Conservation (phyloP, 768 basidiomycete species). For the Gloeopeniophorella convolvens region DNA sequence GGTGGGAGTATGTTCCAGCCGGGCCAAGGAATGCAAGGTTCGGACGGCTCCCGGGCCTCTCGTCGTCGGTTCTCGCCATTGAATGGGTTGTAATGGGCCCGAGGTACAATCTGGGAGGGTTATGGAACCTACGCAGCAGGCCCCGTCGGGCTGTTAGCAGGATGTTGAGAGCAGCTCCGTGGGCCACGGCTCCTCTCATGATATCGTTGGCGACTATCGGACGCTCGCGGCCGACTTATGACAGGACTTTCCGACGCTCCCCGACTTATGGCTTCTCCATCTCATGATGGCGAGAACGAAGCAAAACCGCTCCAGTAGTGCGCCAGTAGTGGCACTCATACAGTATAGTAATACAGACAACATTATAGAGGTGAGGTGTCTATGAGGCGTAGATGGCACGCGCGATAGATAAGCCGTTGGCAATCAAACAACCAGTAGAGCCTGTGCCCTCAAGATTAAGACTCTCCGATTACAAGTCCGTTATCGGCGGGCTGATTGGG, state of each 20-base stretch:
- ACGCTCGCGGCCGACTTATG: no score
- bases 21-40: constrained; percentile 57
- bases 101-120: not conserved
- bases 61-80: not conserved
- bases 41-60: not conserved
- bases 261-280: no score
- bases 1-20: constrained; percentile 66
- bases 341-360: not conserved
- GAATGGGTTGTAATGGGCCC: not conserved
- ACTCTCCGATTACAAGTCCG: no score
- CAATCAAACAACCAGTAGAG: not conserved
- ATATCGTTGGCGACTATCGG: no score
- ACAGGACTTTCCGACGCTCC: no score
- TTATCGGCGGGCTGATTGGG: no score
- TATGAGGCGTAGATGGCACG: not conserved
- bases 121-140: not conserved
- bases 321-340: no score
- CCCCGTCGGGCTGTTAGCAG: no score
- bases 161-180: no score
- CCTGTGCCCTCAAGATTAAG: no score
- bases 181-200: no score
- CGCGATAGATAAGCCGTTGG: not conserved
- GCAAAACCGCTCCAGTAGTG: no score
- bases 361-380: not conserved
- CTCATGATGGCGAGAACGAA: not conserved